These are phyloP conservation scores for Stentor coeruleus DNA, from an alignment of 73 alveolate species.

Conservation along the genomic window DNA sequence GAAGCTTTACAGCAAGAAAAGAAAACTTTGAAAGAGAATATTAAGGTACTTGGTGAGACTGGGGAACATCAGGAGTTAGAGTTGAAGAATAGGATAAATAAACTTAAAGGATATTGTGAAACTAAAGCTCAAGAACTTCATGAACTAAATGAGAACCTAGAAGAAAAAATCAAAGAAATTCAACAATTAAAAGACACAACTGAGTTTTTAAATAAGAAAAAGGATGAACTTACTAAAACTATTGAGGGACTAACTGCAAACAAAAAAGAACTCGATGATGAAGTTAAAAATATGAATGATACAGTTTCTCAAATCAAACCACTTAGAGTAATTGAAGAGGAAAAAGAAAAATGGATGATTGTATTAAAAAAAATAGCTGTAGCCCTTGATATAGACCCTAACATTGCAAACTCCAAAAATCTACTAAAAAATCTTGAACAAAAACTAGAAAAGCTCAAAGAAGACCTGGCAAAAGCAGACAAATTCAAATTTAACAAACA, in stretches of 20 bases:
- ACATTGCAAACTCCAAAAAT: not conserved
- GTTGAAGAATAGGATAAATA: not conserved
- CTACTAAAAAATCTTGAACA: not conserved
- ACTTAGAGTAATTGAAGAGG: not conserved
- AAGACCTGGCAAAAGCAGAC: not conserved
- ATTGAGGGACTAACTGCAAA: not conserved
- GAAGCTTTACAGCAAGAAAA: not conserved
- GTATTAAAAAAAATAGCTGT: not conserved
- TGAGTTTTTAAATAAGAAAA: not conserved
- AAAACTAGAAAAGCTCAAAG: not conserved
- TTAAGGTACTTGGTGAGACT: not conserved
- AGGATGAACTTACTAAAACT: not conserved
- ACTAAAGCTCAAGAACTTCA: conserved; percentile 2
- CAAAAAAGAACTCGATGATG: conserved; percentile 2
- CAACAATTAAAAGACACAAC: not conserved
- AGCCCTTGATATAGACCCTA: not conserved
- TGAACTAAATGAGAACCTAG: not conserved
- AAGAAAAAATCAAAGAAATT: not conserved
- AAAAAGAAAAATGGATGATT: not conserved
- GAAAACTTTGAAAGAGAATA: not conserved
- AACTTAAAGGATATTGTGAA: not conserved
- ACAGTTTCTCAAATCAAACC: not conserved
- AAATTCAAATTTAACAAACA: not conserved
- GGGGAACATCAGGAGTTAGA: not conserved
- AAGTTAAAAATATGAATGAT: not conserved